Evolutionary conservation across 1,284 basidiomycete species (phyloP).

Genomic region (Cutaneotrichosporon cavernicola): DNA sequence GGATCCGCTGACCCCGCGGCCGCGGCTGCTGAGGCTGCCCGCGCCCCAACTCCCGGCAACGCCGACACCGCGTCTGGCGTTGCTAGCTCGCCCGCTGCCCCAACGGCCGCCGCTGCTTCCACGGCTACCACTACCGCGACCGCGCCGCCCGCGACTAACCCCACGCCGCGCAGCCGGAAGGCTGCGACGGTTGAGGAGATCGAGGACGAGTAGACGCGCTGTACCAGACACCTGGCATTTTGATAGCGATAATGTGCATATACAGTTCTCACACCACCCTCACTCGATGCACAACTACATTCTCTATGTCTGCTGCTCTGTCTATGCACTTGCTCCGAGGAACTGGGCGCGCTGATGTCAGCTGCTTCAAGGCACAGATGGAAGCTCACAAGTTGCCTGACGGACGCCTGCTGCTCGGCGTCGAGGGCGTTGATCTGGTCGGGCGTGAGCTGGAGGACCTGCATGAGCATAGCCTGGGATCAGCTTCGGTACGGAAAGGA

Average conservation of each 20-base stretch:
- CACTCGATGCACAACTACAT: neutral
- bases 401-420: constrained; percentile 76
- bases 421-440: constrained; percentile 85
- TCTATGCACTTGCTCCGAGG: constrained; percentile 34
- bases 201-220: constrained; percentile 30
- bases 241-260: constrained; percentile 6
- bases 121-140: constrained; percentile 21
- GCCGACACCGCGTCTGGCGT: constrained; percentile 9
- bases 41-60: constrained; percentile 18
- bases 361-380: neutral
- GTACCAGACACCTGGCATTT: neutral
- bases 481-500: neutral
- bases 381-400: constrained; percentile 71
- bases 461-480: constrained; percentile 71
- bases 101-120: neutral
- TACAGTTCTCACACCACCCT: constrained; percentile 7
- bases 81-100: constrained; percentile 10
- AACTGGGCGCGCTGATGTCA: constrained; percentile 47
- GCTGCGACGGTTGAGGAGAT: constrained; percentile 46
- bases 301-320: neutral
- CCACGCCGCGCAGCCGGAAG: constrained; percentile 27
- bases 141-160: constrained; percentile 11
- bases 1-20: constrained; percentile 17
- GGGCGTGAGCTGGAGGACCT: constrained; percentile 78
- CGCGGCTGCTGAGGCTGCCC: constrained; percentile 16